Base-by-base conservation (phyloP, 2,329 filamentous ascomycete genomes). In the Escovopsis sp. region DNA sequence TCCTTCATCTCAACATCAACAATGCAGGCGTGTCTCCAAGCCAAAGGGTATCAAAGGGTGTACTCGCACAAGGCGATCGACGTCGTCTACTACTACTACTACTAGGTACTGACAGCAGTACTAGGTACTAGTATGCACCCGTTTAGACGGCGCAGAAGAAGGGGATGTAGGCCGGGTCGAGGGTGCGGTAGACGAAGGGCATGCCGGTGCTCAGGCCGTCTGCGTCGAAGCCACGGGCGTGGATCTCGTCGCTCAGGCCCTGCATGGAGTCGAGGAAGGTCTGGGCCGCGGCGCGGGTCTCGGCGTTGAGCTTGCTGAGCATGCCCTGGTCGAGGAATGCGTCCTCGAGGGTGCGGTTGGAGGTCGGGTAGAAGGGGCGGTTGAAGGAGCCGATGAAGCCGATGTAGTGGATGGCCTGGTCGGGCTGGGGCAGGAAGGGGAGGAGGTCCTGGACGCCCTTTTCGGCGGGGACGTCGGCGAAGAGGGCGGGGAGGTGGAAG, bases 171-270 rank as follows among this genome's bases (percentile, higher is more conserved):
- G 27, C 25, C 13, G 48, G 48, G 42, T 50, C 47, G 33, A 53
- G 43, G n/a, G 47, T 47, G 57, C 48, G 45, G 36, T 50, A 71
- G 2, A 70, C 37, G 45, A 68, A 69, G 7, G 67, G 67, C 66
- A 68, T 68, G 2, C 65, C 66, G 45, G 62, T 57, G 47, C 57
- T 60, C 36, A 70, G 53, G 0, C 67, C 68, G 5, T 63, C 37
- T 3, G 42, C 43, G 44, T 65, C 65, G 51, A 72, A 70, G 0
- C n/a, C 30, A 10, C 64, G 57, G 6, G 43, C 51, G n/a, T 52
- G 51, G 9, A 70, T 51, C 25, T 52, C 47, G 3, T 50, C 41
- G 49, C 66, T 68, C 35, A 67, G 57, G 4, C 35, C 45, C 41
- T 51, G 38, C 63, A 70, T 67, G 14, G 48, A 45, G 10, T 32